phyloP scores from a whole-genome alignment of 2,329 filamentous ascomycete genomes.

The Iodosphaeria phyllophila region DNA sequence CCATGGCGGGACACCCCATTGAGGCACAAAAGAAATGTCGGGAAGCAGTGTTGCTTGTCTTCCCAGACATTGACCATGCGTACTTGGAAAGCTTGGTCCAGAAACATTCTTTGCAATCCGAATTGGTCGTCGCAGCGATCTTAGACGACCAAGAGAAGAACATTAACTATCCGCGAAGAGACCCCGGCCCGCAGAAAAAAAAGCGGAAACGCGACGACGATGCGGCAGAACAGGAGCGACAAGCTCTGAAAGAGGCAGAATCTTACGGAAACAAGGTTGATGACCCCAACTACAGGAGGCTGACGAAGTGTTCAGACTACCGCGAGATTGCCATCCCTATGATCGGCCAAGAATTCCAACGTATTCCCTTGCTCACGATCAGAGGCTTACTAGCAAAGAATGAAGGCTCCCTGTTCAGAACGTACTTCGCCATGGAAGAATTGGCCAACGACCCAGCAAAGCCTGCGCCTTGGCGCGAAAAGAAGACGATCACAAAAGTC shows the following conservation, averaged over 20 bases:
- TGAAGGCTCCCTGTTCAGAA: constrained; percentile 13
- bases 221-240: constrained; percentile 5
- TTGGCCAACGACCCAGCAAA: constrained; percentile 3
- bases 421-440: constrained; percentile 16
- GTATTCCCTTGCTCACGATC: constrained; percentile 10
- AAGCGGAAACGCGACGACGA: constrained; percentile 23
- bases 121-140: constrained; percentile 17
- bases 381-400: constrained; percentile 9
- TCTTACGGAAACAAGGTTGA: constrained; percentile 4
- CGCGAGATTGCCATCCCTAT: constrained; percentile 8
- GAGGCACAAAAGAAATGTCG: too few species aligned
- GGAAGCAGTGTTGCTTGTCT: constrained; percentile 14
- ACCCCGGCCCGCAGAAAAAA: constrained; percentile 5
- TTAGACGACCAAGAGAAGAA: constrained; percentile 21
- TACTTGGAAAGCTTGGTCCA: constrained; percentile 15
- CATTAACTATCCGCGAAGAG: constrained; percentile 15
- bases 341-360: constrained; percentile 17
- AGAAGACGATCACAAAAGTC: constrained; percentile 10
- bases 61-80: constrained; percentile 25
- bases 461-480: constrained; percentile 9
- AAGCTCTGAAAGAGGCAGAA: constrained; percentile 2
- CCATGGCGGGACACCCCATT: too few species aligned
- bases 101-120: constrained; percentile 11
- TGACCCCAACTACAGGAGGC: constrained; percentile 2
- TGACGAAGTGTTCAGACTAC: constrained; percentile 4